These are phyloP conservation scores for Picea abies DNA, from an alignment of 83 land plant species.

Conservation along the genomic window DNA sequence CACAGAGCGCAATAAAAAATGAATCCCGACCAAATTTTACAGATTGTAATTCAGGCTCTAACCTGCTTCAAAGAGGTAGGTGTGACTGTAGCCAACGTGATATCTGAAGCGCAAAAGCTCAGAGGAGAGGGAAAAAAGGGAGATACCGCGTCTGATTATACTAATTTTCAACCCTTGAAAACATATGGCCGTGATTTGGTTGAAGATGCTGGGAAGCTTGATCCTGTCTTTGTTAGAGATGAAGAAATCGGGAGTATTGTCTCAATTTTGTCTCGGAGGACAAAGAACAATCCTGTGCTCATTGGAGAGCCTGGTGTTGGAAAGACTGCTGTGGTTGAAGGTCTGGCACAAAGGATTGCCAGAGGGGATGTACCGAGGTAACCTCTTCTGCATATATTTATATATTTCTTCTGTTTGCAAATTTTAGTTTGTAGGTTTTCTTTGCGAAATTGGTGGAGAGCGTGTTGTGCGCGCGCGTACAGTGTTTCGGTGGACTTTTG, in stretches of 20 bases:
- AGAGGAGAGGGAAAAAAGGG: conserved; percentile 41
- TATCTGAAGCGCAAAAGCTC: conserved; percentile 85
- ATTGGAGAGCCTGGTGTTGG: conserved; percentile 99
- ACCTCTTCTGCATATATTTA: background rate
- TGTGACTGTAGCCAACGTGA: conserved; percentile 52
- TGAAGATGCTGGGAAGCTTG: conserved; percentile 92
- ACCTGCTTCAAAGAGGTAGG: conserved; percentile 82
- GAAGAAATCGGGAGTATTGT: conserved; percentile 91
- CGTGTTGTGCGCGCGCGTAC: too few relatives aligned
- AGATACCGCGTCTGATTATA: too few relatives aligned
- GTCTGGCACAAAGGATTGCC: conserved; percentile 91
- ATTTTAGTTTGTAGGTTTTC: background rate
- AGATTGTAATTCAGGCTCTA: conserved; percentile 88
- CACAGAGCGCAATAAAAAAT: conserved; percentile 22
- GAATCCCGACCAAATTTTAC: conserved; percentile 93
- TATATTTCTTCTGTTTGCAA: background rate
- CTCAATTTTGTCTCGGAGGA: conserved; percentile 84
- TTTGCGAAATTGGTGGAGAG: too few relatives aligned
- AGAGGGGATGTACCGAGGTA: conserved; percentile 92
- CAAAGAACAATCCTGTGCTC: conserved; percentile 96
- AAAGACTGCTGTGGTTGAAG: conserved; percentile 98
- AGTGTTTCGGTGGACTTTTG: too few relatives aligned
- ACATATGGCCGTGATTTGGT: conserved; percentile 96
- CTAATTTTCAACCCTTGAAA: conserved; percentile 76
- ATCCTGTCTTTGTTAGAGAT: conserved; percentile 92